phyloP scores from a whole-genome alignment of 2,329 filamentous ascomycete species.

The Alternaria hordeiaustralica region DNA sequence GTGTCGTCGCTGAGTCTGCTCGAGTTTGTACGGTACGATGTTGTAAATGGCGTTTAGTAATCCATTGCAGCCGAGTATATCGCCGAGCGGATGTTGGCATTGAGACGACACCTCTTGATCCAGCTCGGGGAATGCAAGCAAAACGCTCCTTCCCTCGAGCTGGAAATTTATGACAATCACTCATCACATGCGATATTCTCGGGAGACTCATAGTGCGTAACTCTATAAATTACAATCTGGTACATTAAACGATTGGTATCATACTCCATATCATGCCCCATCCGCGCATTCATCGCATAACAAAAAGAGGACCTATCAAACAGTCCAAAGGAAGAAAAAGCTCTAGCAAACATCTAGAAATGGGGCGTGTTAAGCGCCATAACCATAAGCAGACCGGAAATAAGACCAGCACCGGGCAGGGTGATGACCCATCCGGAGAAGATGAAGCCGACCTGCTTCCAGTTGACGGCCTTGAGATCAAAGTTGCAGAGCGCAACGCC shows the following conservation, averaged over 20 bases:
- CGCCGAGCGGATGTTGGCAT: background rate
- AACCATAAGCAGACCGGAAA: slow-evolving; percentile 49
- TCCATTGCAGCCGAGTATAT: background rate
- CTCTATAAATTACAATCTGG: background rate
- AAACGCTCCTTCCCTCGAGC: background rate
- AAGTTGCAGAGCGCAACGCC: slow-evolving; percentile 41
- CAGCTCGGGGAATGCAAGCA: background rate
- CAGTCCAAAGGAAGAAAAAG: background rate
- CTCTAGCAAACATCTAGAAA: slow-evolving; percentile 20
- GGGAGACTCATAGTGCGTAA: background rate
- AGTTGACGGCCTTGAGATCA: slow-evolving; percentile 51
- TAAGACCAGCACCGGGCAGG: slow-evolving; percentile 50
- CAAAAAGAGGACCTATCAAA: background rate
- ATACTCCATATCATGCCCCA: background rate
- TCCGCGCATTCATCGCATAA: background rate
- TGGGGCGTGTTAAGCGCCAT: slow-evolving; percentile 54
- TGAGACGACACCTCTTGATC: background rate
- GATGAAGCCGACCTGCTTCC: slow-evolving; percentile 51
- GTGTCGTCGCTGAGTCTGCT: background rate
- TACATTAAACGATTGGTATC: slow-evolving; percentile 7
- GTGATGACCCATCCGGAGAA: slow-evolving; percentile 54
- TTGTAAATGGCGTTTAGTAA: background rate
- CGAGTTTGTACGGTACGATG: background rate
- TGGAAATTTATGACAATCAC: no score
- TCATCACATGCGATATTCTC: background rate